Conservation (phyloP, 441 rosid species). For the Corymbia calophylla region DNA sequence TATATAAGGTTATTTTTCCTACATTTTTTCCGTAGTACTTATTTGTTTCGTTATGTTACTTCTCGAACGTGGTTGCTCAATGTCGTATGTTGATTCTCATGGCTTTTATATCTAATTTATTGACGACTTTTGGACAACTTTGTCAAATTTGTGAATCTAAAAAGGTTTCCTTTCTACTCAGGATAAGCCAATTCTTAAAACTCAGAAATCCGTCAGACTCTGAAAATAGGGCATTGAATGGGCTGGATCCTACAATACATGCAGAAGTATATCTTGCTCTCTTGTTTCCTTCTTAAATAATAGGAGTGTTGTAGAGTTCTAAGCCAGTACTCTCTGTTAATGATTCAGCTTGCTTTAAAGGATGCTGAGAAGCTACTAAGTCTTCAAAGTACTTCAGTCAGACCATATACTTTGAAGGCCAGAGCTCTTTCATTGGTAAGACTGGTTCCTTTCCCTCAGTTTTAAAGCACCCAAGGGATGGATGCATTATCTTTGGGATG, state of each 20-base stretch:
- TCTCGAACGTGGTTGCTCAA: not conserved
- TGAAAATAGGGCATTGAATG: conserved; percentile 66
- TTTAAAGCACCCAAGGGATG: not conserved
- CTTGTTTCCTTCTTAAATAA: not conserved
- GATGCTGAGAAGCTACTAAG: conserved; percentile 82
- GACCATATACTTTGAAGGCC: conserved; percentile 58
- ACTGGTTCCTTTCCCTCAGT: not conserved
- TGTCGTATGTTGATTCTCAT: not conserved
- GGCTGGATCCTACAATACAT: conserved; percentile 84
- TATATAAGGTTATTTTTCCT: conserved; percentile 50
- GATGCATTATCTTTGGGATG: not conserved
- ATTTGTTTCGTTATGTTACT: not conserved
- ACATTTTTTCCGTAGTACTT: not conserved
- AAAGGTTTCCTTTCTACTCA: conserved; percentile 18
- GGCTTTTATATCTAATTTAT: not conserved
- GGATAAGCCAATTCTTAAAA: conserved; percentile 75
- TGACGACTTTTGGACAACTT: not conserved
- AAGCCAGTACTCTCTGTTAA: conserved; percentile 1
- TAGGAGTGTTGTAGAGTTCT: not conserved
- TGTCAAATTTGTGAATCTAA: not conserved
- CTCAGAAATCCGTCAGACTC: conserved; percentile 66
- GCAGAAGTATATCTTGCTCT: conserved; percentile 63
- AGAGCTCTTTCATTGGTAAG: conserved; percentile 74
- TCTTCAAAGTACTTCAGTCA: conserved; percentile 42
- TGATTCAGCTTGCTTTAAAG: conserved; percentile 79